These are phyloP conservation scores for Apiotrichum sp. DNA, from an alignment of 1,284 basidiomycete genomes.

Conservation along the genomic window DNA sequence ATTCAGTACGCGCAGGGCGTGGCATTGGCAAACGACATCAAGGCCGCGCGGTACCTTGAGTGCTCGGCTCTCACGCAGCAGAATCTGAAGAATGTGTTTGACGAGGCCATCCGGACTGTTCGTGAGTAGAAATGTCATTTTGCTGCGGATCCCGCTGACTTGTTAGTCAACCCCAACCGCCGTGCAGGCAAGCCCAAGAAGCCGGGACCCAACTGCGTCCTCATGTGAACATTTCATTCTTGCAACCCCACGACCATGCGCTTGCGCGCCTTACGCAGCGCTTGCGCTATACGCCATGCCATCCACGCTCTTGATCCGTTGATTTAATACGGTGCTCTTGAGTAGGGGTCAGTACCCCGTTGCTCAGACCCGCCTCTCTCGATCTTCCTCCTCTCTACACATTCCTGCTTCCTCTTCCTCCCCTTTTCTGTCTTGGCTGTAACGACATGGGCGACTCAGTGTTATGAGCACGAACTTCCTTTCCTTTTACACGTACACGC, in stretches of 20 bases:
- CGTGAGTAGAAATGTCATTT: slow-evolving; percentile 54
- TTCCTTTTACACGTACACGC: no score
- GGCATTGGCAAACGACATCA: slow-evolving; percentile 83
- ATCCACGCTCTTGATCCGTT: background rate
- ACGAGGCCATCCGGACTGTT: slow-evolving; percentile 77
- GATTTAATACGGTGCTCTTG: no score
- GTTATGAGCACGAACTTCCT: no score
- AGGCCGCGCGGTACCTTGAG: slow-evolving; percentile 44
- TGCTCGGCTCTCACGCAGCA: slow-evolving; percentile 84
- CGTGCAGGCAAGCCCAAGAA: slow-evolving; percentile 40
- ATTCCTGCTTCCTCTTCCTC: background rate
- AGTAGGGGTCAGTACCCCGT: no score
- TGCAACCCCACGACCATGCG: background rate
- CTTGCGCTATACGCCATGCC: background rate
- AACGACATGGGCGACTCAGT: background rate
- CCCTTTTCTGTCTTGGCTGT: background rate
- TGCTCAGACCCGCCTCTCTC: no score
- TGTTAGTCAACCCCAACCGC: slow-evolving; percentile 42
- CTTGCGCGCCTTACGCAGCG: background rate
- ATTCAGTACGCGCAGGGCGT: slow-evolving; percentile 80
- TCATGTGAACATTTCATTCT: slow-evolving; percentile 31
- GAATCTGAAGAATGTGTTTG: slow-evolving; percentile 92
- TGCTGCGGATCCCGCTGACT: background rate
- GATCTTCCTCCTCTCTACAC: background rate
- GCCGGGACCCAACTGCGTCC: slow-evolving; percentile 26